Evolutionary conservation across 306 rosid species (phyloP), one percentile per base, ranked within the genome.

Genomic region (Lablab purpureus): DNA sequence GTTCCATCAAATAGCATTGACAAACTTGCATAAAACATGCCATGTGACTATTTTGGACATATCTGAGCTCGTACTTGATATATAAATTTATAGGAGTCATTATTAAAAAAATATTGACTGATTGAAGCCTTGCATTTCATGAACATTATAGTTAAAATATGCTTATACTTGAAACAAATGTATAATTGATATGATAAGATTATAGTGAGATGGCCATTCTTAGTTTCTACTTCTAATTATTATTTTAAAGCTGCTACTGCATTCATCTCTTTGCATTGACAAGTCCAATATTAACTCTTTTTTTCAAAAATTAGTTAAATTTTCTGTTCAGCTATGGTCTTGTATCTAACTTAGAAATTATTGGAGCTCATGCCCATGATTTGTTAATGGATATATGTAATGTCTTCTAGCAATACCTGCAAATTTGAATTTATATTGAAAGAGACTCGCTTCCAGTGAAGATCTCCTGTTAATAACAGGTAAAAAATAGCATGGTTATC

Each of bases 401-500:
- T 52, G 22, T 77, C 66, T 79, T 62, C 56, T 27, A 55, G 45
- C 52, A 63, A 64, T 87, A 94, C 99, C 99, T 94, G 95, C 87
- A 90, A 87, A 12, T 88, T 88, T 75, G 97, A 86, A 78, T 92
- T 88, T 56, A 91, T 84, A 78, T 85, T 83, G 90, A 92, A 91
- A 76, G 97, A 92, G 79, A 94, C 97, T 78, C 81, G 92, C 94
- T 94, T 94, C 99, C 97, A 92, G 86, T 94, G 97, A 65, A 94
- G 95, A 85, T 69, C 92, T 64, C 99, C 99, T 94, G 97, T 76
- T 51, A 80, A 77, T 67, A 64, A 68, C 77, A 70, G 51, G 82
- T 81, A 77, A 43, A 27, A 71, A 23, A 72, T 67, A 56, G 55
- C 45, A 77, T 10, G 64, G 74, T 77, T 72, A 34, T 71, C 18